These are phyloP conservation scores for Penicillium sp. DNA, from an alignment of 2,329 filamentous ascomycete species.

Conservation along the genomic window DNA sequence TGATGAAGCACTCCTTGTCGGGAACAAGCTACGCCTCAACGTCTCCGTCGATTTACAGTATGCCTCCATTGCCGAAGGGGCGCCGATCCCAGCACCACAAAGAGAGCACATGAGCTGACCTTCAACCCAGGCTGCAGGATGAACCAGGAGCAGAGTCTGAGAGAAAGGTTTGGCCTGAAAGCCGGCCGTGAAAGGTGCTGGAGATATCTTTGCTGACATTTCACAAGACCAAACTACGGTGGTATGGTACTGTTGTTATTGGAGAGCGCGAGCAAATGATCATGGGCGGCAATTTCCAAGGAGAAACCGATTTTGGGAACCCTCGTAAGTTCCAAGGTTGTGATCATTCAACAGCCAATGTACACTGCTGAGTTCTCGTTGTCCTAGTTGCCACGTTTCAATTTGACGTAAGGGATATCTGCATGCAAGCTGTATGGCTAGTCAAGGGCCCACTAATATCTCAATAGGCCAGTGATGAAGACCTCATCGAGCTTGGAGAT, in stretches of 20 bases:
- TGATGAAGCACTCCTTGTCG: background rate
- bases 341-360: background rate
- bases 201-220: background rate
- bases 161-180: background rate
- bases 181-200: too few relatives aligned
- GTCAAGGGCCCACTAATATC: background rate
- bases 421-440: background rate
- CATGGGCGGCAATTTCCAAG: too few relatives aligned
- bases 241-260: too few relatives aligned
- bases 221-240: too few relatives aligned
- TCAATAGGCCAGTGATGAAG: background rate
- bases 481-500: background rate
- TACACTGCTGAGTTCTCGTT: background rate
- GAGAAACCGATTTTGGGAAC: too few relatives aligned
- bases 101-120: background rate
- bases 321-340: background rate
- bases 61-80: background rate
- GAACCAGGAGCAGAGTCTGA: background rate
- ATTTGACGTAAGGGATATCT: background rate
- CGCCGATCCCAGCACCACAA: background rate
- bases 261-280: too few relatives aligned
- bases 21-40: background rate
- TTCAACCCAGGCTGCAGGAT: background rate
- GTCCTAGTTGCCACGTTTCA: background rate
- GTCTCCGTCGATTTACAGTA: background rate